Evolutionary conservation across 257 asterid genomes (phyloP), one percentile per base, ranked within the genome.

Genomic region (Gynochthodes officinalis): DNA sequence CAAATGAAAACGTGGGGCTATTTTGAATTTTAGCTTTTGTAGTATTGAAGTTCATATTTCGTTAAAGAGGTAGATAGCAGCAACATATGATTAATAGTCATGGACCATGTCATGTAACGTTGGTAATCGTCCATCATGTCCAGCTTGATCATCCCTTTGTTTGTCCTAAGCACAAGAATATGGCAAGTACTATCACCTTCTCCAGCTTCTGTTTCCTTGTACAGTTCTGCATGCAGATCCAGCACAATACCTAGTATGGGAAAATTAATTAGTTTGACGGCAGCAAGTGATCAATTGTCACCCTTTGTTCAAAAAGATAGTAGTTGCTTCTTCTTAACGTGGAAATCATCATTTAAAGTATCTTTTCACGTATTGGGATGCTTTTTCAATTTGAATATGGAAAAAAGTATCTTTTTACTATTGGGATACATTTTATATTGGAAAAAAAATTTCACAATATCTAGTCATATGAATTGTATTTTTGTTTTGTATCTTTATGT

Each of bases 81-180:
- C 60, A 92, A 71, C 96, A 92, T 88, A 72, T 88, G 96, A 79
- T 88, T 85, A 73, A 92, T 83, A 48, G 96, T 84, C 84, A 82
- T 82, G 11, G 96, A 90, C 98, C 96, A 89, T 53, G 84, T 88
- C 72, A 71, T 82, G 80, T 88, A 87, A 21, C 70, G 79, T 74
- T 84, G 82, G 42, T 90, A 78, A 65, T 92, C 90, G 59, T 84
- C 85, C 88, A 80, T 71, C 96, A 92, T 82, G 82, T 88, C 95
- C 63, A 92, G 86, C 84, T 89, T 90, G 82, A 82, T 76, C 64
- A 75, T 71, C 72, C 95, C 98, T 71, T 78, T 84, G 75, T 89
- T 83, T 42, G 98, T 92, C 37, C 83, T 84, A 64, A 92, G 82
- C 14, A 87, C 93, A 28, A 92, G 68, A 48, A 87, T 86, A 68